Base-by-base conservation (phyloP, 1,284 basidiomycete genomes). In the Leccinum huronense region DNA sequence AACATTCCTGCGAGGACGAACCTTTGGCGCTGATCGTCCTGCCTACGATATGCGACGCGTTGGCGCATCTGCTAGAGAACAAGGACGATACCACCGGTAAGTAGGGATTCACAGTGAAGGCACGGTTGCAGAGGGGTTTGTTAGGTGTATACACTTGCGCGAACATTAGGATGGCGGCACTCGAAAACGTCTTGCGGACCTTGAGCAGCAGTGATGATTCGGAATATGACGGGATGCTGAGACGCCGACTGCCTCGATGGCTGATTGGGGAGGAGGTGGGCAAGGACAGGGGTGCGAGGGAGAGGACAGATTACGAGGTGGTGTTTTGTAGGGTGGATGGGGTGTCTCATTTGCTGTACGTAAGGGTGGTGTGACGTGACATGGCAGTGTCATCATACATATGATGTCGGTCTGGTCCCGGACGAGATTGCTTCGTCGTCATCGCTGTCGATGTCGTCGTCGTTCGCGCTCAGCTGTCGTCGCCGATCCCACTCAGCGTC, bases 401-500 rank as follows among this genome's bases (percentile, higher is more conserved):
- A 19, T 48, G 5, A 42, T 10, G 42, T 23, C 23, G 61, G 8
- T 40, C 36, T 57, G 51, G 61, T 8, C 58, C 61, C 67, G 72
- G 72, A 64, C 62, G 33, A 66, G 62, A 63, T 74, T 53, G 58
- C 27, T 23, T 58, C 40, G 27, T 70, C 58, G 58, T 13, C 40
- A 40, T 64, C 64, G 60, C 4, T 53, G 65, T 69, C 64, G 58
- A 81, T 84, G 80, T 78, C 80, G 60, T 80, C 80, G 63, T 66
- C 75, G 62, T 75, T 74, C 61, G 67, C 68, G 55, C 71, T 75
- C 65, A 75, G 74, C 67, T 78, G 79, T 70, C 83, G 85, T 66
- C 80, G 81, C 57, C 78, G 86, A 71, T 87, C 86, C 34, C 82
- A 83, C 67, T 86, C 86, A 31, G 78, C 82, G n/a, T 83, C 84